Evolutionary conservation across 257 asterid species (phyloP).

Genomic region (Scutellaria baicalensis): DNA sequence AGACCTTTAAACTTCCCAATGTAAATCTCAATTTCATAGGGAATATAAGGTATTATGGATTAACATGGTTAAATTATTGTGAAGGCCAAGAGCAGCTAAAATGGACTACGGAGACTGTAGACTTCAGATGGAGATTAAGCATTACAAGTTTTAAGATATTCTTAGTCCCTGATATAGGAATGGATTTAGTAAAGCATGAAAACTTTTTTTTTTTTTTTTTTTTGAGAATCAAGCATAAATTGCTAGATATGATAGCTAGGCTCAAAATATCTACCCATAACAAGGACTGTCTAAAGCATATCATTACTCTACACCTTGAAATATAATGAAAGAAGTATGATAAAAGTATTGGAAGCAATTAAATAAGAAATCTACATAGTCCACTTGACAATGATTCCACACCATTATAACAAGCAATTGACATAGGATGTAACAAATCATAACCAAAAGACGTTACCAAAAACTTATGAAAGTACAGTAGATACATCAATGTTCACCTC

Average conservation of each 20-base stretch:
- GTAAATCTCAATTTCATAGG: background rate
- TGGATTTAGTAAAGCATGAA: background rate
- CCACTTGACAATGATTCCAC: background rate
- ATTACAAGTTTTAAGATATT: background rate
- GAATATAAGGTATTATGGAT: background rate
- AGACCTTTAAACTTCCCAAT: background rate
- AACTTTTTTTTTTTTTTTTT: background rate
- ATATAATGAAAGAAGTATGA: background rate
- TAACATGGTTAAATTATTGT: background rate
- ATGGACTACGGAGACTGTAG: background rate
- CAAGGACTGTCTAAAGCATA: background rate
- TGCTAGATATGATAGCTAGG: background rate
- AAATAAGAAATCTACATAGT: background rate
- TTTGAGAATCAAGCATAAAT: background rate
- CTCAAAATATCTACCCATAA: background rate
- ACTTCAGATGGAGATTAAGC: background rate
- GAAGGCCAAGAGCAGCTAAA: background rate
- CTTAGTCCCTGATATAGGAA: background rate
- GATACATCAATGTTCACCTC: constrained; percentile 44
- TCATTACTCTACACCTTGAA: no score
- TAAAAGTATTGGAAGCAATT: background rate
- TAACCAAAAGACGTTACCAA: background rate
- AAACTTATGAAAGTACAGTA: background rate
- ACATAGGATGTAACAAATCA: background rate
- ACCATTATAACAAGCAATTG: background rate